Evolutionary conservation across 2,329 filamentous ascomycete genomes (phyloP).

Genomic region (Apiospora koreana): DNA sequence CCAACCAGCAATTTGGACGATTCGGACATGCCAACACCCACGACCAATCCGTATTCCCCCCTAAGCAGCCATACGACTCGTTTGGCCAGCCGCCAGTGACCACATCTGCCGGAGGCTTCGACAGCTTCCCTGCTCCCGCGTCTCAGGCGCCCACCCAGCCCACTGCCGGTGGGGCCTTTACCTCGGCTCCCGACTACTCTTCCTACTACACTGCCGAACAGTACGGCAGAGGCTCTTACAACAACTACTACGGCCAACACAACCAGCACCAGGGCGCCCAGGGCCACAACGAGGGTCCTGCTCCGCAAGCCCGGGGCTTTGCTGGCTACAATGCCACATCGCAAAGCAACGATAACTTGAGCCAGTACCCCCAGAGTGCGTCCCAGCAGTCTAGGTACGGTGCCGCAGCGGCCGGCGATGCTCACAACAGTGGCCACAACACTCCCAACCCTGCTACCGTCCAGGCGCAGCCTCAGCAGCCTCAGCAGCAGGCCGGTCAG

Average conservation of each 20-base stretch:
- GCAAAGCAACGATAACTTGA: slow-evolving; percentile 60
- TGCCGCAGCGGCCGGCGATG: slow-evolving; percentile 60
- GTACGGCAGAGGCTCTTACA: slow-evolving; percentile 73
- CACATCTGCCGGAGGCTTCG: slow-evolving; percentile 49
- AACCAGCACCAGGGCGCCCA: slow-evolving; percentile 52
- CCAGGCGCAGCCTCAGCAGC: slow-evolving; percentile 31
- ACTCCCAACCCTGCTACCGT: slow-evolving; percentile 20
- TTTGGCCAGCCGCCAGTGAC: slow-evolving; percentile 71
- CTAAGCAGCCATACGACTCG: slow-evolving; percentile 80
- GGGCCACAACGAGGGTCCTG: slow-evolving; percentile 72
- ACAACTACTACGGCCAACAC: slow-evolving; percentile 58
- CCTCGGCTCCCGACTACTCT: slow-evolving; percentile 78
- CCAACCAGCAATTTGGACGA: slow-evolving; percentile 68
- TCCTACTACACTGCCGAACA: slow-evolving; percentile 82
- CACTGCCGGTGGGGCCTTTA: slow-evolving; percentile 66
- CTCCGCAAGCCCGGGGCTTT: slow-evolving; percentile 74
- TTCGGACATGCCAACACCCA: slow-evolving; percentile 65
- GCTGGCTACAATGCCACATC: slow-evolving; percentile 71
- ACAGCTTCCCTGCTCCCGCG: slow-evolving; percentile 60
- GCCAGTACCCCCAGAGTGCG: slow-evolving; percentile 75
- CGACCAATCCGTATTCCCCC: slow-evolving; percentile 61
- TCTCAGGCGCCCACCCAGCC: slow-evolving; percentile 57
- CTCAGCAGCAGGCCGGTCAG: background rate
- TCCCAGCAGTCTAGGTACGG: slow-evolving; percentile 65
- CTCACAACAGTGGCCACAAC: slow-evolving; percentile 64